Evolutionary conservation across 2,329 filamentous ascomycete genomes (phyloP).

Genomic region (Gliomastix tumulicola): DNA sequence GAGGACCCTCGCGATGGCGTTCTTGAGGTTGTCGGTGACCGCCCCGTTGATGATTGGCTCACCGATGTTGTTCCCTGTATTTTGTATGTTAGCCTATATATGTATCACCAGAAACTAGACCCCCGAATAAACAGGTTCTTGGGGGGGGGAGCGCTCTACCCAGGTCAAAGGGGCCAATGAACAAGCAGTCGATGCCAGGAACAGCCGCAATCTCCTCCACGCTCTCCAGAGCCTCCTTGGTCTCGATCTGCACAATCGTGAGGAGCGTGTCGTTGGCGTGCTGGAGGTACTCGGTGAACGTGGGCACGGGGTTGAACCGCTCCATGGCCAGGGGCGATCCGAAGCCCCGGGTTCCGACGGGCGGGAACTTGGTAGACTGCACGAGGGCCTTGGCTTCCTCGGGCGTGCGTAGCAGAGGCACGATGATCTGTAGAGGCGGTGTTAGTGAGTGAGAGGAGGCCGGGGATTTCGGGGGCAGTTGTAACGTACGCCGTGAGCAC

Average conservation of each 20-base stretch:
- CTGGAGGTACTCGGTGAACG: constrained; percentile 39
- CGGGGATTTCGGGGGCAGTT: too few relatives aligned
- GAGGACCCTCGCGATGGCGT: constrained; percentile 51
- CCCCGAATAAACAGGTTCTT: too few relatives aligned
- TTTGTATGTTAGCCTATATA: too few relatives aligned
- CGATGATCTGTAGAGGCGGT: constrained; percentile 26
- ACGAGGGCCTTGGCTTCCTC: constrained; percentile 38
- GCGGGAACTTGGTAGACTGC: constrained; percentile 42
- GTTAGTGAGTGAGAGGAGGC: background rate
- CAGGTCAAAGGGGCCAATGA: constrained; percentile 61
- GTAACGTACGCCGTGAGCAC: constrained; percentile 38
- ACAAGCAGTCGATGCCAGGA: constrained; percentile 54
- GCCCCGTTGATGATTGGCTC: constrained; percentile 54
- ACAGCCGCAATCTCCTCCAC: constrained; percentile 57
- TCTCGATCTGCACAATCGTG: constrained; percentile 64
- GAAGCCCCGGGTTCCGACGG: constrained; percentile 38
- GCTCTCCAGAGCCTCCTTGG: constrained; percentile 50
- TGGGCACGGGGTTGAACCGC: constrained; percentile 34
- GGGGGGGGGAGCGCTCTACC: constrained; percentile 29
- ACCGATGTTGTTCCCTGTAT: constrained; percentile 49
- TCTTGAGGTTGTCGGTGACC: constrained; percentile 50
- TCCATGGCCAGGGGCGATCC: constrained; percentile 38
- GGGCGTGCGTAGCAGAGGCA: constrained; percentile 34
- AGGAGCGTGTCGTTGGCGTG: constrained; percentile 45
- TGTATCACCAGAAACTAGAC: too few relatives aligned